Conservation (phyloP, 2,329 filamentous ascomycete species). For the Sclerotinia nivalis region DNA sequence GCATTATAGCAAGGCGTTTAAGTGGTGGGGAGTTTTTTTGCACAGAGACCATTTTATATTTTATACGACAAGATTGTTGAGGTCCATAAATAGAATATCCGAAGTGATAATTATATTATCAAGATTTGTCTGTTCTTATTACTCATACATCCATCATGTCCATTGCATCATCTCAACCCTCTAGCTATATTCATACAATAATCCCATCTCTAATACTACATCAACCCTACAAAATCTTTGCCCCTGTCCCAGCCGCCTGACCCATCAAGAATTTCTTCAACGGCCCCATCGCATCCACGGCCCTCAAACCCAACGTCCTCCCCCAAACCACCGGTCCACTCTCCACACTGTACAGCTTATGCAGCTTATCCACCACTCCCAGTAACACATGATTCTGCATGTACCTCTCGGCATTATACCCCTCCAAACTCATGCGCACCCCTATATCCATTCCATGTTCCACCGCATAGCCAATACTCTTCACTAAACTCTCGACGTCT, state of each 20-base stretch:
- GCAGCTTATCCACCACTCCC: constrained; percentile 83
- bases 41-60: not conserved
- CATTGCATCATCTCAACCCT: not conserved
- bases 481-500: constrained; percentile 78
- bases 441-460: constrained; percentile 87
- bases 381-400: constrained; percentile 76
- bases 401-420: constrained; percentile 80
- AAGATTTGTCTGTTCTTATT: not conserved
- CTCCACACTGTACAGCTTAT: constrained; percentile 85
- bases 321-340: constrained; percentile 78
- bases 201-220: not conserved
- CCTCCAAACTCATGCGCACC: constrained; percentile 72
- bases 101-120: not conserved
- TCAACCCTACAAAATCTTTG: constrained; percentile 46
- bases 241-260: constrained; percentile 59
- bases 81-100: not conserved
- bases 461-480: constrained; percentile 74
- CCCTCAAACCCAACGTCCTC: constrained; percentile 72
- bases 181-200: not conserved
- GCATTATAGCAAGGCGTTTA: constrained; percentile 23
- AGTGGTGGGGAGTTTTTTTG: not conserved
- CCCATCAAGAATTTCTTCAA: constrained; percentile 88
- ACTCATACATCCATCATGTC: not conserved
- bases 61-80: not conserved
- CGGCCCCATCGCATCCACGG: constrained; percentile 72